Base-by-base conservation (phyloP, 257 asterid genomes). In the Knoxia roxburghii region DNA sequence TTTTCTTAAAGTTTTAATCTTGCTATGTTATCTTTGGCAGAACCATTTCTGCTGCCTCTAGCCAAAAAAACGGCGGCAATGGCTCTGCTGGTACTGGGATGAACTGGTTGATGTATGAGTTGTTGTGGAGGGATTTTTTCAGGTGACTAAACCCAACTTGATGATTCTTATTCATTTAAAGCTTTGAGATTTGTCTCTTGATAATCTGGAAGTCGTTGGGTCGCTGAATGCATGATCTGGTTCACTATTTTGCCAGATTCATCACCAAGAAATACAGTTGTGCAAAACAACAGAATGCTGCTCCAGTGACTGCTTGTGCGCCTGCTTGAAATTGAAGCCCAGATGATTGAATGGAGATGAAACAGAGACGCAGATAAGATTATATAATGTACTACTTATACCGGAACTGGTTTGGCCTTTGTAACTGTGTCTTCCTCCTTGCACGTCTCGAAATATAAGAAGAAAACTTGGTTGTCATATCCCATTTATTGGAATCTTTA, bases 81-180 rank as follows among this genome's bases (percentile, higher is more conserved):
- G 80, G 86, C 63, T 39, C 87, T 64, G 52, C 81, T 12, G 92
- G 79, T 64, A 79, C 95, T 45, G 95, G 96, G 50, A 68, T 83
- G 80, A 88, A 89, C 88, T 94, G 98, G 99, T 74, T 94, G 77
- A 89, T 87, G 97, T 89, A 94, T 46, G 98, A 91, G 82, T 83
- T 91, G 63, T 59, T 94, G 78, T 94, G 99, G 99, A 91, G 99
- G 83, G 99, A 94, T 67, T 94, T 94, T 73, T 93, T 93, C 90
- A 88, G 99, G 99, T 90, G 59, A 84, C 67, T 7, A 5, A 46
- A 43, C 26, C 39, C 29, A 64, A 18, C 24, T 8, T 20, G 29
- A 18, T 8, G 58, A n/a, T 30, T 55, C 11, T 20, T 26, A 24
- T 33, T 7, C 9, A 24, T 7, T 24, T 20, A 24, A 20, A 12